phyloP scores from a whole-genome alignment of 1,139 yeast species.

The Saccharomyces uvarum region DNA sequence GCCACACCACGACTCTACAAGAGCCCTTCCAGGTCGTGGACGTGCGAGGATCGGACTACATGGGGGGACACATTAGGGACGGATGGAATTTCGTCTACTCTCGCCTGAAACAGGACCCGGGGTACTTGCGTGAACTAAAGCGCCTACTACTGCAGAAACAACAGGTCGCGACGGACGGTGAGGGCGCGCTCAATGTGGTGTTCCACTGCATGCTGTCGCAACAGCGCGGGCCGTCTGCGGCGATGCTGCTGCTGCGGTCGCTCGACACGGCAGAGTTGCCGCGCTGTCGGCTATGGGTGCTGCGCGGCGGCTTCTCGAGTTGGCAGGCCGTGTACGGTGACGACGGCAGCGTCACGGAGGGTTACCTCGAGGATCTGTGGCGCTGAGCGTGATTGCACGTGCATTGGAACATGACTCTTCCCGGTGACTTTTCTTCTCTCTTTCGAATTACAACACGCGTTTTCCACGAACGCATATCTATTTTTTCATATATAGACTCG shows the following conservation, averaged over 20 bases:
- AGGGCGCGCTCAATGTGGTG: slow-evolving; percentile 47
- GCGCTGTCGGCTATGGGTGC: slow-evolving; percentile 54
- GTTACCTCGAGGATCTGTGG: slow-evolving; percentile 55
- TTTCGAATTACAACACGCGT: background rate
- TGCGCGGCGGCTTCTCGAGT: slow-evolving; percentile 74
- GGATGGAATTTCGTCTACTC: slow-evolving; percentile 26
- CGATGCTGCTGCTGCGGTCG: slow-evolving; percentile 56
- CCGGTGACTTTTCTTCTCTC: background rate
- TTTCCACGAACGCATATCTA: background rate
- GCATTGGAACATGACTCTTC: background rate
- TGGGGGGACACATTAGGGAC: slow-evolving; percentile 41
- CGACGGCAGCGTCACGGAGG: slow-evolving; percentile 61
- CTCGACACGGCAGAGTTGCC: slow-evolving; percentile 37
- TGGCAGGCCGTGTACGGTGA: slow-evolving; percentile 77
- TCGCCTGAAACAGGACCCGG: slow-evolving; percentile 54
- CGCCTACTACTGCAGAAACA: slow-evolving; percentile 37
- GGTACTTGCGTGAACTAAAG: slow-evolving; percentile 57
- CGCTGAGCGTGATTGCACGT: slow-evolving; percentile 7
- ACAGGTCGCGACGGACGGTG: slow-evolving; percentile 1
- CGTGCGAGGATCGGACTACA: slow-evolving; percentile 75
- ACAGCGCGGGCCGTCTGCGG: slow-evolving; percentile 83
- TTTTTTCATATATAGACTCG: background rate
- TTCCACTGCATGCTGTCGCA: slow-evolving; percentile 90
- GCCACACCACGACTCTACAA: slow-evolving; percentile 11
- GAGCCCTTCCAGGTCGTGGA: slow-evolving; percentile 61